Percentiles rank a stretch among this genome's conserved stretches.
Evolutionary conservation across 2,329 filamentous ascomycete genomes (phyloP).

Genomic region (Nakataea oryzae): DNA sequence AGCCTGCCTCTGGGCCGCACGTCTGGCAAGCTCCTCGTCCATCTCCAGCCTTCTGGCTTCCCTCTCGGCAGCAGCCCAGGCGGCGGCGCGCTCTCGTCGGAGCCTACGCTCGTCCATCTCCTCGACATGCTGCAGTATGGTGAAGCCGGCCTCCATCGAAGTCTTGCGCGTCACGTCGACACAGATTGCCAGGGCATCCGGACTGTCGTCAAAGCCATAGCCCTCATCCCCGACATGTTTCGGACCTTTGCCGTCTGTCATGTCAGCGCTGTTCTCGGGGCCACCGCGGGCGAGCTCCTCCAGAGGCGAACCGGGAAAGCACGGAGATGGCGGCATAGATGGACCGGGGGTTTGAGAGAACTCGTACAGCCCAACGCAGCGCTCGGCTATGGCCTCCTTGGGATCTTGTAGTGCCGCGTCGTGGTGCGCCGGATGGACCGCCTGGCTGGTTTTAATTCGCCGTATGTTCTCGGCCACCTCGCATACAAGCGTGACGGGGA

Average conservation of each 20-base stretch:
- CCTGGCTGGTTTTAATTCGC: constrained; percentile 12
- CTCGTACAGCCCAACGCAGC: constrained; percentile 4
- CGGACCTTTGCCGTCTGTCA: background rate
- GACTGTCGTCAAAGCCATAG: background rate
- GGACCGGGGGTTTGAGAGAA: constrained; percentile 2
- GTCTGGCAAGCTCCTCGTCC: background rate
- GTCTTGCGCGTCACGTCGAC: constrained; percentile 2
- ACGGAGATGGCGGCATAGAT: background rate
- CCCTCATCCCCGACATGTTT: background rate
- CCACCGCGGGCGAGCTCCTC: background rate
- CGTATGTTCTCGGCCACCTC: constrained; percentile 13
- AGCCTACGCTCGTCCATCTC: background rate
- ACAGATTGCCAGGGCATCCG: background rate
- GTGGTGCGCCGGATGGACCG: background rate
- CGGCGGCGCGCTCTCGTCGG: background rate
- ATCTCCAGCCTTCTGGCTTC: background rate
- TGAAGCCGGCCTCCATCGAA: constrained; percentile 1
- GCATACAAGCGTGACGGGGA: constrained; percentile 16
- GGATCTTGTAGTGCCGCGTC: background rate
- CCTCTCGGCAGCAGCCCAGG: background rate
- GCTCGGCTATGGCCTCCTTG: background rate
- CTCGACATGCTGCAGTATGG: background rate
- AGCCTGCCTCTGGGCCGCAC: background rate
- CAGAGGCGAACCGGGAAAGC: background rate
- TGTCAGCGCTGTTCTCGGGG: background rate